Evolutionary conservation across 164 flowering plant species (phyloP).

Genomic region (Litsea cubeba): DNA sequence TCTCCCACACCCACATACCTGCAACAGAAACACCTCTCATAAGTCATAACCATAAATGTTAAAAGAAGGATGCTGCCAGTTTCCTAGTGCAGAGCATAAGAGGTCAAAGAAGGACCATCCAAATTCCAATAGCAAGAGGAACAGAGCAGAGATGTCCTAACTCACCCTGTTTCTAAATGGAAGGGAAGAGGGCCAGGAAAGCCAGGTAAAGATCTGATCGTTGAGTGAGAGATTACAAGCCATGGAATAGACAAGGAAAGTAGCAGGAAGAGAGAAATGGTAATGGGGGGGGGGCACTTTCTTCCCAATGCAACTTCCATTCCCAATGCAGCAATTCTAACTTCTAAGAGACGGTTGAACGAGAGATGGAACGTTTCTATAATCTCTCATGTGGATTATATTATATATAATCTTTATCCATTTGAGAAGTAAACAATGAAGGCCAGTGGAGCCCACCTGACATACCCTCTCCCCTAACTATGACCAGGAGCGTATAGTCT

Average conservation of each 20-base stretch:
- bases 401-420: too few relatives aligned
- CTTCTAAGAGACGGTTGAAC: too few relatives aligned
- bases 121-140: neutral
- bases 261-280: neutral
- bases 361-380: too few relatives aligned
- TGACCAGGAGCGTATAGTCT: too few relatives aligned
- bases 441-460: too few relatives aligned
- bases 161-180: conserved; percentile 9
- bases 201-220: conserved; percentile 12
- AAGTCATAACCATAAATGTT: too few relatives aligned
- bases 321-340: too few relatives aligned
- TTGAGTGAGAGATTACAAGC: conserved; percentile 1
- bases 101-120: neutral
- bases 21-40: neutral
- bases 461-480: too few relatives aligned
- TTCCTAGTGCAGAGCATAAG: neutral
- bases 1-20: conserved; percentile 5
- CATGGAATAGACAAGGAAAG: neutral
- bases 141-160: too few relatives aligned
- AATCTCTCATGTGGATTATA: too few relatives aligned
- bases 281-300: neutral
- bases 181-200: conserved; percentile 12
- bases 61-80: too few relatives aligned
- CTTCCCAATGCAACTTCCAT: neutral
- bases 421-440: too few relatives aligned